These are phyloP conservation scores for Hordeum marinum DNA, from an alignment of 176 grass and related monocot species.

Conservation along the genomic window DNA sequence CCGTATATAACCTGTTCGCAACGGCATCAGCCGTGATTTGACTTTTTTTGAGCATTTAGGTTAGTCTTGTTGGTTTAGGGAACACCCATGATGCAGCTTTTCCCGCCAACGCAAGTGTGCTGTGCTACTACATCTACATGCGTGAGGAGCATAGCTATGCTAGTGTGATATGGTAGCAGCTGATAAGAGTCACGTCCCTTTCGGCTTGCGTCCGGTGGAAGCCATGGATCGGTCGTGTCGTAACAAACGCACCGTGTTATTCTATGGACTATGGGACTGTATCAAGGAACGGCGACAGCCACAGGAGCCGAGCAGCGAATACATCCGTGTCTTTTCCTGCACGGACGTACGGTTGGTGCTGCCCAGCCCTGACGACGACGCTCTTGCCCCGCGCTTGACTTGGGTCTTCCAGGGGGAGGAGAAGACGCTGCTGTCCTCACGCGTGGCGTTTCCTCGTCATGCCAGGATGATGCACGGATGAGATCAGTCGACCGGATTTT, in stretches of 20 bases:
- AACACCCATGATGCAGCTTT: background rate
- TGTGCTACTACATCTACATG: too few species aligned
- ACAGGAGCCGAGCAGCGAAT: background rate
- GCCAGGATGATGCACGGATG: background rate
- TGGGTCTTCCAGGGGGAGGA: too few species aligned
- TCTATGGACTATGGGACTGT: background rate
- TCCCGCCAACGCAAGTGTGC: background rate
- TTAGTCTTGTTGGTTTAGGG: background rate
- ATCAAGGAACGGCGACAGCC: background rate
- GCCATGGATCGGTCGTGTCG: background rate
- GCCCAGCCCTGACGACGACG: too few species aligned
- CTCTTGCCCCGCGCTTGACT: too few species aligned
- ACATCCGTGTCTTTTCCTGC: background rate
- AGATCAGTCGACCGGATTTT: background rate
- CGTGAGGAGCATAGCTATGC: background rate
- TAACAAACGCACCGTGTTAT: background rate
- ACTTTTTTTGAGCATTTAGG: background rate
- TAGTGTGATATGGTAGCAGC: background rate
- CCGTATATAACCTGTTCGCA: background rate
- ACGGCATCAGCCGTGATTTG: background rate
- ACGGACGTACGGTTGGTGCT: too few species aligned
- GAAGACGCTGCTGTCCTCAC: too few species aligned
- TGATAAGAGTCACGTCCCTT: constrained; percentile 25
- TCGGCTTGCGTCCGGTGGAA: constrained; percentile 34
- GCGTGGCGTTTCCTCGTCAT: background rate